Base-by-base conservation (phyloP, 106 monocot genomes). In the Triglochin maritima region DNA sequence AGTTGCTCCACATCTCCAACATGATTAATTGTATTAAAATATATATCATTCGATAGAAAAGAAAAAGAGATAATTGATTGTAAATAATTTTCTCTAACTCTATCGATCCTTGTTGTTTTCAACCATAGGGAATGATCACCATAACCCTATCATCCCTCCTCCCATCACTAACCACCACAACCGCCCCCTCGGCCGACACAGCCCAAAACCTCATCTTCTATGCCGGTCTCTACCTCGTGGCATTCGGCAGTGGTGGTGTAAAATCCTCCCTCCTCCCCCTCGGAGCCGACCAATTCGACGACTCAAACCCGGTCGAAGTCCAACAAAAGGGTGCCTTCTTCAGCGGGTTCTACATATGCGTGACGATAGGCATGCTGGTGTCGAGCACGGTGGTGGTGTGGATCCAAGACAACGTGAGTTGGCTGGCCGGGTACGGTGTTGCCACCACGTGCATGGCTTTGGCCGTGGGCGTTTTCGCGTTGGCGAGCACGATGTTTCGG, bases 231-330 rank as follows among this genome's bases (percentile, higher is more conserved):
- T 88, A 92, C 83, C 76, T 92, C 70, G 70, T 88, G 4, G 92
- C 87, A 8, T 67, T 92, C 9, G 88, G 92, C 17, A 83, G 88
- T 54, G 92, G 92, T 12, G 92, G 92, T 3, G 87, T 88, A 74
- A 87, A 92, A 59, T 85, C 92, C 60, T 88, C 81, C 69, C 71
- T 85, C 46, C 87, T 85, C 67, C 81, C 85, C 9, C 85, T 92
- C 46, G 92, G 92, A 13, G 58, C 92, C 2, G 92, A 92, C 77
- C 92, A 88, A 71, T 92, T 92, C 58, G 92, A 88, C 16, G 88
- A 77, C 68, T 76, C 78, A 5, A 79, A 92, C 56, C 71, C 78
- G 9, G 66, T 57, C 2, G 92, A 92, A 69, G 69, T 74, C 6
- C 80, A 61, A 54, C 88, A 78, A 4, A 92, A 92, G 59, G 59